Evolutionary conservation across 129 eudicot genomes (phyloP).

Genomic region (Chrysanthemum lavandulifolium): DNA sequence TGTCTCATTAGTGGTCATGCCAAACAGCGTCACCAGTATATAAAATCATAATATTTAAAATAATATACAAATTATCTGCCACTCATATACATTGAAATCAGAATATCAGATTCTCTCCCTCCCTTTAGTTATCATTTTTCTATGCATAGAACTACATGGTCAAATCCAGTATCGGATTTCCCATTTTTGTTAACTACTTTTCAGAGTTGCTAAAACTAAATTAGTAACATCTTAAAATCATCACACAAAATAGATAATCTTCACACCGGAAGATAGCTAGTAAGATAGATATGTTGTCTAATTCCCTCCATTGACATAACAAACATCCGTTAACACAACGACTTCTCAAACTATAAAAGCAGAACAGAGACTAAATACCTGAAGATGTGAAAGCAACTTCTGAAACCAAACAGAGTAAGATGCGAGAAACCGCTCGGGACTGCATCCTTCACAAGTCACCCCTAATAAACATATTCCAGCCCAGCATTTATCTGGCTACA

Average conservation of each 20-base stretch:
- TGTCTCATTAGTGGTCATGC: neutral
- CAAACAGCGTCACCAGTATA: neutral
- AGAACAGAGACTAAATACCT: constrained; percentile 45
- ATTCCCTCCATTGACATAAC: constrained; percentile 9
- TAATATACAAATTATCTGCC: neutral
- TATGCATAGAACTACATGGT: neutral
- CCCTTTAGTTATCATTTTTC: constrained; percentile 16
- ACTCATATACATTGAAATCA: constrained; percentile 6
- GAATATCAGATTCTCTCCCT: constrained; percentile 2
- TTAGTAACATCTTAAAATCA: neutral
- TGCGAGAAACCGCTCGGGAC: constrained; percentile 72
- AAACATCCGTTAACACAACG: constrained; percentile 8
- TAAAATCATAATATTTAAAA: neutral
- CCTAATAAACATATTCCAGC: constrained; percentile 92
- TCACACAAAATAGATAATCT: constrained; percentile 5
- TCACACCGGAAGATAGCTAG: neutral
- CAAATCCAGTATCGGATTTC: constrained; percentile 12
- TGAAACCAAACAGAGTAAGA: constrained; percentile 75
- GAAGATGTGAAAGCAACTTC: constrained; percentile 61
- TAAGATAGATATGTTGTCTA: neutral
- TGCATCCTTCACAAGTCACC: constrained; percentile 78
- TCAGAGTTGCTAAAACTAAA: neutral
- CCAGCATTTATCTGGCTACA: constrained; percentile 97
- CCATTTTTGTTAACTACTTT: constrained; percentile 8
- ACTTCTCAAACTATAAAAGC: neutral